These are phyloP conservation scores for Fusarium sp. DNA, from an alignment of 2,329 filamentous ascomycete genomes.

Conservation along the genomic window DNA sequence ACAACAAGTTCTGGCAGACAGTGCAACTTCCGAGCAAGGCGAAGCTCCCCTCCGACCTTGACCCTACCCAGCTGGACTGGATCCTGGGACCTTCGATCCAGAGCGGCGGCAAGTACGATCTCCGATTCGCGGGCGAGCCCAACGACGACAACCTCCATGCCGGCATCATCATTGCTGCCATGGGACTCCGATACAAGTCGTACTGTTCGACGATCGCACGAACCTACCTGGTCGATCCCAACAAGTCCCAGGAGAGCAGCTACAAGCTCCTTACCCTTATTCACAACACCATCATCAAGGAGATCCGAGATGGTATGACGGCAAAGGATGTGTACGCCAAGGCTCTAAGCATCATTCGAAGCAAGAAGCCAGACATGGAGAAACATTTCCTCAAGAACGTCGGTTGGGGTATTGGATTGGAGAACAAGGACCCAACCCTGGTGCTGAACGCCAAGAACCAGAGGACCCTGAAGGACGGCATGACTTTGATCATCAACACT, in stretches of 20 bases:
- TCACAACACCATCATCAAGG: constrained; percentile 89
- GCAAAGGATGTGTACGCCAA: constrained; percentile 94
- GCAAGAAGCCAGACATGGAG: constrained; percentile 94
- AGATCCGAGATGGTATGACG: constrained; percentile 82
- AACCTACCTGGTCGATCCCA: constrained; percentile 96
- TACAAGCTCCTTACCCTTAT: constrained; percentile 88
- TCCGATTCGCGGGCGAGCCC: constrained; percentile 79
- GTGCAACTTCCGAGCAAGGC: constrained; percentile 71
- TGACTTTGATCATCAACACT: constrained; percentile 92
- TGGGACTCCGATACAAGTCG: constrained; percentile 93
- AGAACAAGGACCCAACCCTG: constrained; percentile 84
- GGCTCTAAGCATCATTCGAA: constrained; percentile 78
- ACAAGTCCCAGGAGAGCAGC: constrained; percentile 91
- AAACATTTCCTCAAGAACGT: constrained; percentile 94
- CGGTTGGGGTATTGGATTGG: constrained; percentile 90
- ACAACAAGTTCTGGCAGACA: constrained; percentile 90
- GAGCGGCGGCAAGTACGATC: constrained; percentile 93
- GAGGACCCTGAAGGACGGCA: constrained; percentile 87
- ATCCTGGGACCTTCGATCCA: constrained; percentile 89
- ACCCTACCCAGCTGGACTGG: constrained; percentile 91
- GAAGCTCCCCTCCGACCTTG: constrained; percentile 87
- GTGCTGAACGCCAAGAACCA: constrained; percentile 86
- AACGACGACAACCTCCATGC: constrained; percentile 85
- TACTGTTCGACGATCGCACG: constrained; percentile 92
- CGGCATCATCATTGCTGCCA: constrained; percentile 89